Base-by-base conservation (phyloP, 139 green algal genomes). In the Tetradesmus lagerheimii region DNA sequence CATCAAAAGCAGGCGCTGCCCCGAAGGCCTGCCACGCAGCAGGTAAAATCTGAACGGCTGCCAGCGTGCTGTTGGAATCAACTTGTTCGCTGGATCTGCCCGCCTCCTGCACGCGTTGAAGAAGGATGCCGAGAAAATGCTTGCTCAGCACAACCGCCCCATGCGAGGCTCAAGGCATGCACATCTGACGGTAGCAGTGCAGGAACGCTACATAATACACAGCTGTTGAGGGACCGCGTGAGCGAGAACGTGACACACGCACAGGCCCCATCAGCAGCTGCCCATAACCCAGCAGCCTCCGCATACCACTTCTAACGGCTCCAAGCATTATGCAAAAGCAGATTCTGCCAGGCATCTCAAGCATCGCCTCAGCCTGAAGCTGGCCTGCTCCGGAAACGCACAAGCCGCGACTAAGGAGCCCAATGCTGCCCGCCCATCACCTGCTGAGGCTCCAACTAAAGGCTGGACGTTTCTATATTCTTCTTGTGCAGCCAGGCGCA, bases 1-100 rank as follows among this genome's bases (percentile, higher is more conserved):
- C 83, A 88, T 88, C 64, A 80, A 88, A 66, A 5, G 64, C 64
- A 43, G 81, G 81, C 34, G 34, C n/a, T 82, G 76, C 38, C 62
- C 62, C 64, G n/a, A 80, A 62, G 39, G 38, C 71, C n/a, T 39
- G 64, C 83, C 83, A 88, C 57, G 57, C 57, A 62, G 83, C 37
- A 29, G 83, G 83, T 8, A 64, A 38, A 35, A 88, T 31, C 29
- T 80, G 64, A 77, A 64, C 64, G 47, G 83, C 39, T 80, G 83
- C 83, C 83, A 88, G 83, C 37, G 62, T 80, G 76, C 16, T 27
- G 50, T 71, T 71, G 57, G 4, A 18, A n/a, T 71, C 25, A 31
- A 71, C 1, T 5, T n/a, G 57, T 31, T 71, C 20, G 57, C 11
- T 71, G 57, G 23, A 71, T 71, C 14, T 15, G 53, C 53, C 53